phyloP scores from a whole-genome alignment of 768 basidiomycete species.

The Harrya chromipes region DNA sequence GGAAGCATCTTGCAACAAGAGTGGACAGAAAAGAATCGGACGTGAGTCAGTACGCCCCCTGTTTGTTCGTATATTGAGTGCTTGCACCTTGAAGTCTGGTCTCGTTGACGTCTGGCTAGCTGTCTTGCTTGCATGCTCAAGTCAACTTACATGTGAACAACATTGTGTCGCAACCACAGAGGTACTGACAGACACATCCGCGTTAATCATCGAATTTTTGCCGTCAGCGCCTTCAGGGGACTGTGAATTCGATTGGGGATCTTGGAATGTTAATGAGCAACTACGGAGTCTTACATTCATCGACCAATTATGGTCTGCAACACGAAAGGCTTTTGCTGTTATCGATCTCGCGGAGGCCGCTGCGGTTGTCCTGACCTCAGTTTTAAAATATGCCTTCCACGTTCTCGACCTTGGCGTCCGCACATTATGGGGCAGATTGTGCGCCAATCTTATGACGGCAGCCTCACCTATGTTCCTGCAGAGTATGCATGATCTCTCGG shows the following conservation, averaged over 20 bases:
- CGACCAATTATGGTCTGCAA: constrained; percentile 48
- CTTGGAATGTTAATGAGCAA: constrained; percentile 32
- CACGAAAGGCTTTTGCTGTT: constrained; percentile 45
- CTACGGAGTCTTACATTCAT: constrained; percentile 38
- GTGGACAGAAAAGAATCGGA: constrained; percentile 14
- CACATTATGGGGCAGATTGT: constrained; percentile 47
- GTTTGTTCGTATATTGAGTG: constrained; percentile 3
- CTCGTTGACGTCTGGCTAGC: constrained; percentile 52
- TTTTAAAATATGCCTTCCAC: constrained; percentile 44
- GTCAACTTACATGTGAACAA: constrained; percentile 38
- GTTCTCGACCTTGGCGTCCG: constrained; percentile 39
- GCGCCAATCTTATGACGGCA: constrained; percentile 43
- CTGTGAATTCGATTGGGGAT: constrained; percentile 16
- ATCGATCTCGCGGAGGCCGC: constrained; percentile 43
- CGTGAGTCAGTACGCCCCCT: constrained; percentile 21
- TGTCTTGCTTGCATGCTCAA: constrained; percentile 49
- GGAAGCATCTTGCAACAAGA: constrained; percentile 31
- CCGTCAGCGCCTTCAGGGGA: constrained; percentile 4
- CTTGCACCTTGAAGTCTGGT: constrained; percentile 29
- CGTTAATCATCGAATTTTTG: constrained; percentile 38
- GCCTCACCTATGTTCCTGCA: constrained; percentile 41
- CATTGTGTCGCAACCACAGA: constrained; percentile 35
- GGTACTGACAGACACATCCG: constrained; percentile 34
- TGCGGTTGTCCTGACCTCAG: constrained; percentile 42
- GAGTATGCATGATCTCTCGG: constrained; percentile 27